A percentile compares a stretch with the other conserved stretches of the same genome.
Evolutionary conservation across 306 rosid genomes (phyloP).

Genomic region (Trifolium repens): DNA sequence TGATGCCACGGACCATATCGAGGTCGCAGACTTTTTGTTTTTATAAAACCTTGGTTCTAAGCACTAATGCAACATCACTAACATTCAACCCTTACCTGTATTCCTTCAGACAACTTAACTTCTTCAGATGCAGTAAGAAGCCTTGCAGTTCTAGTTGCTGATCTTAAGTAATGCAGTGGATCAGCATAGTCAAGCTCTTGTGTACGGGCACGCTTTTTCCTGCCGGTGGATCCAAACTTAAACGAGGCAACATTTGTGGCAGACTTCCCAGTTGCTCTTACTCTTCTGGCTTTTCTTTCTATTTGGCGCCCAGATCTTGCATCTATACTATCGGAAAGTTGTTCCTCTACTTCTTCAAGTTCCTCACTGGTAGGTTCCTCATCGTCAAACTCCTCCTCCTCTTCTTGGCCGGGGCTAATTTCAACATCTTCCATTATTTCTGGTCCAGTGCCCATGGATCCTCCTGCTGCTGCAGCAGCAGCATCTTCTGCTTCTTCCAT

Average conservation of each 20-base stretch:
- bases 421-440: slow-evolving; percentile 49
- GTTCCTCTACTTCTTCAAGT: slow-evolving; percentile 60
- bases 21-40: background rate
- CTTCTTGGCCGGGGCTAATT: slow-evolving; percentile 27
- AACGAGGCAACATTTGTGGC: slow-evolving; percentile 65
- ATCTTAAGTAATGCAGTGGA: slow-evolving; percentile 82
- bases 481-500: slow-evolving; percentile 51
- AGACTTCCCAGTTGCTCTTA: slow-evolving; percentile 81
- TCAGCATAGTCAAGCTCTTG: slow-evolving; percentile 87
- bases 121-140: slow-evolving; percentile 87
- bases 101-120: slow-evolving; percentile 82
- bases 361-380: slow-evolving; percentile 64
- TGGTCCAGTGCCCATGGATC: slow-evolving; percentile 45
- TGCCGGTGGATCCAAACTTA: slow-evolving; percentile 64
- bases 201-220: slow-evolving; percentile 67
- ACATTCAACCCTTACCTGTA: slow-evolving; percentile 68
- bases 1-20: background rate
- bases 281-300: slow-evolving; percentile 86
- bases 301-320: slow-evolving; percentile 83
- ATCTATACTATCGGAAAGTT: slow-evolving; percentile 57
- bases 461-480: slow-evolving; percentile 43
- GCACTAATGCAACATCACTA: slow-evolving; percentile 28
- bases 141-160: slow-evolving; percentile 64
- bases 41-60: slow-evolving; percentile 4
- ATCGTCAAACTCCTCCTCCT: slow-evolving; percentile 61